Conservation (phyloP, 768 basidiomycete genomes). For the Boletus edulis region DNA sequence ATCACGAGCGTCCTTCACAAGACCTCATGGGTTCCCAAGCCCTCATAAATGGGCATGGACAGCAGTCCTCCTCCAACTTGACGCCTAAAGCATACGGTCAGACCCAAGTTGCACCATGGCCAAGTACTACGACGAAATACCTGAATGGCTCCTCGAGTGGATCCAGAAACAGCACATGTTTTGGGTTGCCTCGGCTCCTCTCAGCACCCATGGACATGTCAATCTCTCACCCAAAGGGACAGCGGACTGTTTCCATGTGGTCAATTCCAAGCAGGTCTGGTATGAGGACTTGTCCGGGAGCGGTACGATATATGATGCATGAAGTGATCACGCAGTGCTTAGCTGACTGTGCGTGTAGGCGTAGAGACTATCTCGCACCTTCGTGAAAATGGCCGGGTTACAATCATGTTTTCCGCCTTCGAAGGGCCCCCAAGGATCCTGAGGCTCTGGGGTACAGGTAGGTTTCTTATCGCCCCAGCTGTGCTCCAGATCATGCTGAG, state of each 20-base stretch:
- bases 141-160: slow-evolving; percentile 54
- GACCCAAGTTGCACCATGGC: slow-evolving; percentile 40
- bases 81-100: not conserved
- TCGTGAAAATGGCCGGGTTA: slow-evolving; percentile 62
- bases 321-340: not conserved
- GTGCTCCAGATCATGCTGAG: not conserved
- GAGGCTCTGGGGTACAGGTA: slow-evolving; percentile 56
- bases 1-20: too few species aligned
- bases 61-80: not conserved
- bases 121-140: slow-evolving; percentile 56
- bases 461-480: not conserved
- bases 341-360: slow-evolving; percentile 31
- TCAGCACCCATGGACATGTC: slow-evolving; percentile 53
- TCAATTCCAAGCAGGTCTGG: slow-evolving; percentile 55
- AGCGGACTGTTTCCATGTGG: slow-evolving; percentile 59
- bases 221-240: slow-evolving; percentile 71
- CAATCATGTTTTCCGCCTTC: slow-evolving; percentile 59
- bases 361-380: slow-evolving; percentile 59
- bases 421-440: slow-evolving; percentile 57
- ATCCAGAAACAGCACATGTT: slow-evolving; percentile 63
- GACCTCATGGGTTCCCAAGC: too few species aligned
- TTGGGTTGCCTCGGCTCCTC: slow-evolving; percentile 69
- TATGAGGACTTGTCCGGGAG: slow-evolving; percentile 71
- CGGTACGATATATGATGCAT: slow-evolving; percentile 38
- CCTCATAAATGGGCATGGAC: too few species aligned